These are phyloP conservation scores for Diospyros kaki DNA, from an alignment of 148 eudicot species.

Conservation along the genomic window DNA sequence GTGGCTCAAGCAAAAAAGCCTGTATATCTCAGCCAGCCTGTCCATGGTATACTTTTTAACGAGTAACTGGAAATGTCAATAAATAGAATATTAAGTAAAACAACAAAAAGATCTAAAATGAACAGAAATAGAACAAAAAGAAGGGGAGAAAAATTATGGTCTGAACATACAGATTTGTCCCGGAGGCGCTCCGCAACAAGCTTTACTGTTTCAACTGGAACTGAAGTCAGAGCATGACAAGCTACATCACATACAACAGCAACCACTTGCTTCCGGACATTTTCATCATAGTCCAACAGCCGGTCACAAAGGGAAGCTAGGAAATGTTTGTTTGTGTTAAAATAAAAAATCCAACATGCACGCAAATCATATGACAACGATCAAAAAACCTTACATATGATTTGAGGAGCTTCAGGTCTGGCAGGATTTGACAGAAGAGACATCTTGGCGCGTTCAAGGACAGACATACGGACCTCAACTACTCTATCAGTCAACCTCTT, in stretches of 20 bases:
- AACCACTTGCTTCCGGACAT: conserved; percentile 90
- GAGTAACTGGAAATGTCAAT: conserved; percentile 53
- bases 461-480: conserved; percentile 80
- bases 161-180: conserved; percentile 74
- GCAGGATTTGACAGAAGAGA: conserved; percentile 73
- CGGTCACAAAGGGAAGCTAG: conserved; percentile 86
- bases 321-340: conserved; percentile 19
- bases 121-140: background rate
- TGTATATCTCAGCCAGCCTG: conserved; percentile 80
- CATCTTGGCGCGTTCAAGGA: conserved; percentile 67
- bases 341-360: conserved; percentile 4
- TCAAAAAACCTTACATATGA: conserved; percentile 53
- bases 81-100: conserved; percentile 9
- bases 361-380: conserved; percentile 7
- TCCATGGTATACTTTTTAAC: conserved; percentile 88
- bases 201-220: conserved; percentile 69
- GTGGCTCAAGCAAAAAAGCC: conserved; percentile 47
- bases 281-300: conserved; percentile 94
- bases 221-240: conserved; percentile 54
- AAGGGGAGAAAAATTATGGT: background rate
- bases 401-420: conserved; percentile 76
- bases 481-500: conserved; percentile 87
- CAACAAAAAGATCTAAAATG: background rate
- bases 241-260: conserved; percentile 85
- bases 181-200: conserved; percentile 89